Evolutionary conservation across 1,284 basidiomycete species (phyloP).

Genomic region (Stygiomarasmius scandens): DNA sequence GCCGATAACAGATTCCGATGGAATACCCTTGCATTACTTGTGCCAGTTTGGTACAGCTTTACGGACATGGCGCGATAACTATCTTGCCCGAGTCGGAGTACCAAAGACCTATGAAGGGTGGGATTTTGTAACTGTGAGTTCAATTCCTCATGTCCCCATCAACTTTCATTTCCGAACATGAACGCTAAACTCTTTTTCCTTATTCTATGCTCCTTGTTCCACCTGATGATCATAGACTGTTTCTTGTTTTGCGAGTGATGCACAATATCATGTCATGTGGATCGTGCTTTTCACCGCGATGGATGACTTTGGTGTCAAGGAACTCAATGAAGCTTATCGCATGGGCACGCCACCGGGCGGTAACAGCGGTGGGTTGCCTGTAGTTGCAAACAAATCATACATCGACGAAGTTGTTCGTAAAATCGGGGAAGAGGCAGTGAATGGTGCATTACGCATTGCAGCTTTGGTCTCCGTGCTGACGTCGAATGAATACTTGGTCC

Average conservation of each 20-base stretch:
- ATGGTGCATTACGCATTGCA: conserved; percentile 84
- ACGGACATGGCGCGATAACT: conserved; percentile 75
- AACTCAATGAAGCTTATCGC: conserved; percentile 55
- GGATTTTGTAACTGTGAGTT: conserved; percentile 85
- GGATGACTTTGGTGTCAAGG: conserved; percentile 82
- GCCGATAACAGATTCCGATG: conserved; percentile 72
- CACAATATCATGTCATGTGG: conserved; percentile 91
- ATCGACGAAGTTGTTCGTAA: conserved; percentile 70
- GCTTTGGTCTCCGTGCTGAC: conserved; percentile 61
- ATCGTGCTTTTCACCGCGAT: conserved; percentile 77
- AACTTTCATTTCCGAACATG: conserved; percentile 7
- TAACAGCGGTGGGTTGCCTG: neutral
- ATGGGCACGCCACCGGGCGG: conserved; percentile 36
- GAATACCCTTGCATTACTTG: conserved; percentile 71
- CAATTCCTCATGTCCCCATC: neutral
- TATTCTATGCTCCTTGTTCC: conserved; percentile 15
- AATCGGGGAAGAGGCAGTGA: conserved; percentile 78
- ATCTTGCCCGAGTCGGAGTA: conserved; percentile 80
- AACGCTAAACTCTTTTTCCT: conserved; percentile 4
- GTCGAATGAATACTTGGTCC: conserved; percentile 81
- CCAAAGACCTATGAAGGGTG: conserved; percentile 83
- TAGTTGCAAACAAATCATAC: conserved; percentile 43
- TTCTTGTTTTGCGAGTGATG: conserved; percentile 77
- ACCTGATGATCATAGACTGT: conserved; percentile 34
- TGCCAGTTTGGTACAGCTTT: conserved; percentile 62